Base-by-base conservation (phyloP, 2,329 filamentous ascomycete genomes). In the Blastomyces parvus region DNA sequence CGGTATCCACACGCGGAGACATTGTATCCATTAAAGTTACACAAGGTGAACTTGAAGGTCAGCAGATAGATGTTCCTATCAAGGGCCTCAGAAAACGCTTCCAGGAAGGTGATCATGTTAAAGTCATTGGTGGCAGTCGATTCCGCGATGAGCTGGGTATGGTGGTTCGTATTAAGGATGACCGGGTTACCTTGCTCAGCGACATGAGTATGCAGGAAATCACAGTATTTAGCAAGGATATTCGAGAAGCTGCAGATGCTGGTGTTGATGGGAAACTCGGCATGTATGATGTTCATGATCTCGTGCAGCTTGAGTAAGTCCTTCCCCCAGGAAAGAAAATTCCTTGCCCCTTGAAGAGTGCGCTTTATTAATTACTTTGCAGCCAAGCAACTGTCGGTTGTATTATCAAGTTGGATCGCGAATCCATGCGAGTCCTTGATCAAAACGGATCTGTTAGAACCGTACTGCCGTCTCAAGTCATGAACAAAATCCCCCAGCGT, bases 91-190 rank as follows among this genome's bases (percentile, higher is more conserved):
- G 94, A 64, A 99, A 99, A 78, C 85, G 90, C 38, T 99, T 99
- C 83, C 86, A 84, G 67, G 84, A 92, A 66, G 94, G 94, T 81
- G 94, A 99, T 71, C 94, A 99, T 73, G 94, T 99, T 80, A 97
- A 97, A 80, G 94, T 99, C 69, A 96, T 97, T 73, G 93, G 94
- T 62, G 93, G 92, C 48, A 96, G 92, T 78, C 89, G 91, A 70
- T 97, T 92, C 75, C 86, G 90, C 62, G 94, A 97, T 70, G 94
- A 99, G 77, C 89, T 97, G 55, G 94, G 94, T 76, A 96, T 97
- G 85, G 92, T 99, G 60, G 91, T 97, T 67, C 90, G 91, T 74
- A 94, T 97, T 68, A 88, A 86, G 59, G 91, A 96, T 65, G 94
- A 99, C 74, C 87, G 90, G 48, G 91, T 99, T 64, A 97, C 94